These are phyloP conservation scores for Phylloporus scabripes DNA, from an alignment of 768 basidiomycete genomes.

Conservation along the genomic window DNA sequence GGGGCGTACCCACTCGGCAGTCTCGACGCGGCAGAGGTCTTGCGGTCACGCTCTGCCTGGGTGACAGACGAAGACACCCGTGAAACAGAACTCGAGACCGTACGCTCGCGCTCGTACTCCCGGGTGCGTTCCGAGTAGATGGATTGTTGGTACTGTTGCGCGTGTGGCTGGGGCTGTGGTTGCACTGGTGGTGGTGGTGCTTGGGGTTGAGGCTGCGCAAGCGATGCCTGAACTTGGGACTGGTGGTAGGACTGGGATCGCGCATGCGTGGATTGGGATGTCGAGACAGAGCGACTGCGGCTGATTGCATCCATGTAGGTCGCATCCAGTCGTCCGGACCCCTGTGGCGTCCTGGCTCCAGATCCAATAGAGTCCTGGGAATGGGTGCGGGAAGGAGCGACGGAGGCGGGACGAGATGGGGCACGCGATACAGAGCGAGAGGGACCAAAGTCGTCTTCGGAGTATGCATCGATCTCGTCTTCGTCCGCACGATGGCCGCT, in stretches of 20 bases:
- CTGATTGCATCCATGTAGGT: slow-evolving; percentile 28
- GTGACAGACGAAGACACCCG: slow-evolving; percentile 18
- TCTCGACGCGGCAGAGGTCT: slow-evolving; percentile 21
- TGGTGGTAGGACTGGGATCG: slow-evolving; percentile 14
- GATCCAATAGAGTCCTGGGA: slow-evolving; percentile 41
- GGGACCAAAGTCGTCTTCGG: slow-evolving; percentile 54
- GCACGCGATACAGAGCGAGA: slow-evolving; percentile 30
- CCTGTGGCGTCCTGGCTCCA: slow-evolving; percentile 29
- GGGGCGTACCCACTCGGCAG: slow-evolving; percentile 31
- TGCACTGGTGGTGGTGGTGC: not conserved
- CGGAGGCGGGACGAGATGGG: slow-evolving; percentile 40
- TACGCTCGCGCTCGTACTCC: slow-evolving; percentile 22
- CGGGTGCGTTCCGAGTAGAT: slow-evolving; percentile 21
- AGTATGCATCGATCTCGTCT: slow-evolving; percentile 59
- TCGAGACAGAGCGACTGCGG: slow-evolving; percentile 22
- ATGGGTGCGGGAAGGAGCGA: slow-evolving; percentile 49
- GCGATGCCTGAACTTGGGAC: slow-evolving; percentile 5
- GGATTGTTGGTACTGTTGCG: slow-evolving; percentile 12
- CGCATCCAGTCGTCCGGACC: slow-evolving; percentile 22
- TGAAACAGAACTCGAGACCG: slow-evolving; percentile 23
- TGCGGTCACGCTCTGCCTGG: slow-evolving; percentile 26
- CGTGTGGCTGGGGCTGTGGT: not conserved
- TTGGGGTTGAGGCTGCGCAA: not conserved
- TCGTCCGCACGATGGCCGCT: slow-evolving; percentile 69
- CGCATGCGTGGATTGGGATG: slow-evolving; percentile 16